A percentile compares a stretch with the other conserved stretches of the same genome.
Conservation (phyloP, 495 filamentous ascomycete species). For the Penicillium goetzii region DNA sequence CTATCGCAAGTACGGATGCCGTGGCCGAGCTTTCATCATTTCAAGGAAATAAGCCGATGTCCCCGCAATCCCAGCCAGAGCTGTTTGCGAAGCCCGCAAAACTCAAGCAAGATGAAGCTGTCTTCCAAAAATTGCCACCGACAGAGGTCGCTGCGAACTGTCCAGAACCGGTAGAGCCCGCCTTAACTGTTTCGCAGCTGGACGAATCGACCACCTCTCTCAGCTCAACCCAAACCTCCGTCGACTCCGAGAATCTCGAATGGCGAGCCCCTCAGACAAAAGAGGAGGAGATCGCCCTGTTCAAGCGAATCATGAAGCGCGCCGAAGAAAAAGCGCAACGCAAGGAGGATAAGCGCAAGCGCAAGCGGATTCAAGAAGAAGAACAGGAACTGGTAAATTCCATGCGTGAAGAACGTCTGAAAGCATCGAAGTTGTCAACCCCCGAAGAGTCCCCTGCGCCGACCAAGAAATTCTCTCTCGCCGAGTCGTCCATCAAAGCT, state of each 20-base stretch:
- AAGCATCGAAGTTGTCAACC: conserved; percentile 31
- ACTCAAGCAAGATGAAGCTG: not conserved
- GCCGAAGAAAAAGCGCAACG: conserved; percentile 15
- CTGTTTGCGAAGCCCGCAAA: not conserved
- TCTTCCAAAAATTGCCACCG: not conserved
- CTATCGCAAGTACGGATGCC: not conserved
- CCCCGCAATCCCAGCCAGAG: not conserved
- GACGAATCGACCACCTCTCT: not conserved
- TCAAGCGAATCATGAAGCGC: conserved; percentile 24
- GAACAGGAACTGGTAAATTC: conserved; percentile 21
- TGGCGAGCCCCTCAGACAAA: conserved; percentile 11
- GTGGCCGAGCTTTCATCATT: not conserved
- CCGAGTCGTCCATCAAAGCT: conserved; percentile 37
- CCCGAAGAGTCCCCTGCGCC: conserved; percentile 15
- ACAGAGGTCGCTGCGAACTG: not conserved
- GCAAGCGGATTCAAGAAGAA: conserved; percentile 35
- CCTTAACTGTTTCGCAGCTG: conserved; percentile 6
- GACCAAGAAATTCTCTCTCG: conserved; percentile 37
- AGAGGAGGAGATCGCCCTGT: conserved; percentile 24
- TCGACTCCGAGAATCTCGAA: not conserved
- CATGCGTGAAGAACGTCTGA: conserved; percentile 25
- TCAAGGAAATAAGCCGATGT: not conserved
- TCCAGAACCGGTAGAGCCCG: not conserved
- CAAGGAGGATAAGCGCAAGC: conserved; percentile 27
- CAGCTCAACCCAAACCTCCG: not conserved